phyloP scores from a whole-genome alignment of 371 early-diverging fungal genomes.

The Apophysomyces elegans region DNA sequence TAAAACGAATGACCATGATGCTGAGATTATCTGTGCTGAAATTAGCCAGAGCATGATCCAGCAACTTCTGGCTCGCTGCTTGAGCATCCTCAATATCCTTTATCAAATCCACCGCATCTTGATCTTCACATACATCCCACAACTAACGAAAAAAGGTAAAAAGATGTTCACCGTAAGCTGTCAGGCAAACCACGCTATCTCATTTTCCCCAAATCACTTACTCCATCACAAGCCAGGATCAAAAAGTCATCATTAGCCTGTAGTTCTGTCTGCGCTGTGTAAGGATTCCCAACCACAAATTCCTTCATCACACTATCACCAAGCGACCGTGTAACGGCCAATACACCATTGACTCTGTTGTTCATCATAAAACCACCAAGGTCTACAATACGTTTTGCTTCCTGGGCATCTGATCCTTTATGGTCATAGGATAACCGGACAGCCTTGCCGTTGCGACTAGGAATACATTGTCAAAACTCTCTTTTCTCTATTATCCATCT shows the following conservation, averaged over 20 bases:
- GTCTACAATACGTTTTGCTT: conserved; percentile 87
- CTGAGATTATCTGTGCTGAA: conserved; percentile 94
- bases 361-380: conserved; percentile 97
- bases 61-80: conserved; percentile 78
- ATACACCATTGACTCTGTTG: conserved; percentile 97
- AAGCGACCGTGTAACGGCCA: conserved; percentile 95
- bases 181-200: background rate
- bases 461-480: conserved; percentile 7
- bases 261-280: conserved; percentile 88
- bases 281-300: conserved; percentile 93
- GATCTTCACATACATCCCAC: conserved; percentile 98
- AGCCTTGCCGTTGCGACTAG: conserved; percentile 83
- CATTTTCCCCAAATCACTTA: conserved; percentile 46
- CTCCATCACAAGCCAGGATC: conserved; percentile 98
- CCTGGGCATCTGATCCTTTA: conserved; percentile 91
- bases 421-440: conserved; percentile 95
- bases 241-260: conserved; percentile 75
- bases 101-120: conserved; percentile 92
- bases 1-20: conserved; percentile 72
- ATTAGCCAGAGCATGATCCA: conserved; percentile 90
- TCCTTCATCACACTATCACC: conserved; percentile 98
- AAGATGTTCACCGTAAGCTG: too few species aligned
- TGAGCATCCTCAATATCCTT: conserved; percentile 77
- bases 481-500: background rate
- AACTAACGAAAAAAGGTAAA: conserved; percentile 48